A percentile compares a stretch with the other conserved stretches of the same genome.
Evolutionary conservation across 306 rosid species (phyloP).

Genomic region (Rosa lucieae): DNA sequence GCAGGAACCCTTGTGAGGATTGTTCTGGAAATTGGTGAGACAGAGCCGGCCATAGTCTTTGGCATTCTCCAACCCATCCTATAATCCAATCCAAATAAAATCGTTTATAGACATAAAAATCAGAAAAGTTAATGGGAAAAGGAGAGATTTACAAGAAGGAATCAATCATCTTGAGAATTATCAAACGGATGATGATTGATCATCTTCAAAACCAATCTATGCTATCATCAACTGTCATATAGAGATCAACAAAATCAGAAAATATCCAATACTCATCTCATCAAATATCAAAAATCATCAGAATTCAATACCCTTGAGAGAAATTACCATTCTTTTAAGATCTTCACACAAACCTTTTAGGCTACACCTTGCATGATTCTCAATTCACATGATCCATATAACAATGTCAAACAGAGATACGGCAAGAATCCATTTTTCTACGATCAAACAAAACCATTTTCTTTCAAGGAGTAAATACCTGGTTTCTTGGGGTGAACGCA

Average conservation of each 20-base stretch:
- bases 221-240: background rate
- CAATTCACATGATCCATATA: background rate
- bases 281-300: background rate
- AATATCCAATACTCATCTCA: background rate
- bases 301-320: background rate
- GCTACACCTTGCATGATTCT: background rate
- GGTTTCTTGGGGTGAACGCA: constrained; percentile 45
- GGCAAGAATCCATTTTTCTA: background rate
- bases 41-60: constrained; percentile 28
- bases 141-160: background rate
- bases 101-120: background rate
- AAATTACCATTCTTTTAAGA: background rate
- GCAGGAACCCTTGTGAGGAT: constrained; percentile 35
- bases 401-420: background rate
- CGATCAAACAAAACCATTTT: background rate
- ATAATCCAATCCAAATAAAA: constrained; percentile 21
- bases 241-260: background rate
- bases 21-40: constrained; percentile 22
- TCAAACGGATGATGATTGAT: background rate
- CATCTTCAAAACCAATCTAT: background rate
- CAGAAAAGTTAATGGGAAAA: background rate
- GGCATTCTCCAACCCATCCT: constrained; percentile 52
- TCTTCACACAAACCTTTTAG: background rate
- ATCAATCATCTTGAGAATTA: background rate
- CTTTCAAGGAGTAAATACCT: constrained; percentile 27